Evolutionary conservation across 768 basidiomycete genomes (phyloP).

Genomic region (Boletus rubroflammeus): DNA sequence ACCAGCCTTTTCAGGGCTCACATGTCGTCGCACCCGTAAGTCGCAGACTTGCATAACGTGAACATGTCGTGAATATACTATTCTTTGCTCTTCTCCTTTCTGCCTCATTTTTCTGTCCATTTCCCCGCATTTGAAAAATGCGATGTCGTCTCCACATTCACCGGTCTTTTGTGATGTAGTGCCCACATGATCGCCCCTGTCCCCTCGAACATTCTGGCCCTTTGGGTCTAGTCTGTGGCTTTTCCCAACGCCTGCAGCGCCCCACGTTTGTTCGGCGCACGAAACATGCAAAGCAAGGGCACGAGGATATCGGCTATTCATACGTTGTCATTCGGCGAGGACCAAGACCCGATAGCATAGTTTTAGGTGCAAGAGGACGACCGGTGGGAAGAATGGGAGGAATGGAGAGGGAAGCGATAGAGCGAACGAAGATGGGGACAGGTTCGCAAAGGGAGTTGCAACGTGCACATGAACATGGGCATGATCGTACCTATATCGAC

Average conservation of each 20-base stretch:
- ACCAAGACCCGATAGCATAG: constrained; percentile 46
- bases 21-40: constrained; percentile 89
- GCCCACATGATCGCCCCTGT: constrained; percentile 86
- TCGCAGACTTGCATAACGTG: constrained; percentile 5
- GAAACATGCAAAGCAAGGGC: constrained; percentile 80
- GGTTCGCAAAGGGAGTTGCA: constrained; percentile 25
- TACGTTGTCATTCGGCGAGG: constrained; percentile 89
- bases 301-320: constrained; percentile 85
- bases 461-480: constrained; percentile 17
- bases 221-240: constrained; percentile 64
- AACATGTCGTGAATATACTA: not conserved
- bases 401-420: constrained; percentile 29
- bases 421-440: constrained; percentile 20
- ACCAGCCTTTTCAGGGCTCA: constrained; percentile 46
- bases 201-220: constrained; percentile 65
- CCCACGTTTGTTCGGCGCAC: constrained; percentile 83
- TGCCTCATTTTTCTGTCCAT: constrained; percentile 2
- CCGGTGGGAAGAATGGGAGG: constrained; percentile 28
- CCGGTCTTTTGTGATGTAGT: constrained; percentile 42
- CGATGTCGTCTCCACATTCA: constrained; percentile 2
- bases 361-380: constrained; percentile 3
- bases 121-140: constrained; percentile 18
- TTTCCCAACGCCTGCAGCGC: constrained; percentile 83
- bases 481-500: constrained; percentile 13
- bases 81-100: not conserved